A percentile compares a stretch with the other conserved stretches of the same genome.
Evolutionary conservation across 805 yeast genomes (phyloP).

Genomic region (Starmerella apicola): DNA sequence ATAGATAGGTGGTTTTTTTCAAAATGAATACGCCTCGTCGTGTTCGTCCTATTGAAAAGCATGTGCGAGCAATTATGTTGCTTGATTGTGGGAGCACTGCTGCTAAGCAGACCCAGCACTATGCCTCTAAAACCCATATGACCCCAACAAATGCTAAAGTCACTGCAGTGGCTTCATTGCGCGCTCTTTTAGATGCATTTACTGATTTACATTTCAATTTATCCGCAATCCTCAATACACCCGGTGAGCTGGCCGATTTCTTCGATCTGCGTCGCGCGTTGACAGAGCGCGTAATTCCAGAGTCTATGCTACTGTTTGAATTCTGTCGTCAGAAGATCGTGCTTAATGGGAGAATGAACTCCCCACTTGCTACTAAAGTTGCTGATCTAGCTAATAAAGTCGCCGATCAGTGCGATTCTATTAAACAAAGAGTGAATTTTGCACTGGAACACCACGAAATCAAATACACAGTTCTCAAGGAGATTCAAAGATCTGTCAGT

Average conservation of each 20-base stretch:
- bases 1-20: too few species aligned
- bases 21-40: background rate
- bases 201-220: background rate
- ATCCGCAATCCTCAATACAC: background rate
- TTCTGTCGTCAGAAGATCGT: conserved; percentile 5
- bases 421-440: conserved; percentile 1
- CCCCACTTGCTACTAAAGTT: conserved; percentile 11
- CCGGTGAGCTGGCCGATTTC: conserved; percentile 3
- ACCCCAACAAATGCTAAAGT: background rate
- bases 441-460: conserved; percentile 11
- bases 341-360: conserved; percentile 8
- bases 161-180: conserved; percentile 8
- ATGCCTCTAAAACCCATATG: background rate
- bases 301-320: conserved; percentile 3
- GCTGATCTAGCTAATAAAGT: conserved; percentile 6
- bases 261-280: conserved; percentile 1
- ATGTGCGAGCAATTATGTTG: background rate
- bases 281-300: conserved; percentile 4
- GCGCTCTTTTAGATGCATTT: conserved; percentile 6
- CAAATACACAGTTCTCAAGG: conserved; percentile 4
- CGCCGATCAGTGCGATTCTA: conserved; percentile 2
- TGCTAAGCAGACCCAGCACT: background rate
- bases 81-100: conserved; percentile 1
- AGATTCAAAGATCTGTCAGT: background rate
- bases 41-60: background rate